These are phyloP conservation scores for Ophiostoma pallidulum DNA, from an alignment of 2,329 filamentous ascomycete species.

Conservation along the genomic window DNA sequence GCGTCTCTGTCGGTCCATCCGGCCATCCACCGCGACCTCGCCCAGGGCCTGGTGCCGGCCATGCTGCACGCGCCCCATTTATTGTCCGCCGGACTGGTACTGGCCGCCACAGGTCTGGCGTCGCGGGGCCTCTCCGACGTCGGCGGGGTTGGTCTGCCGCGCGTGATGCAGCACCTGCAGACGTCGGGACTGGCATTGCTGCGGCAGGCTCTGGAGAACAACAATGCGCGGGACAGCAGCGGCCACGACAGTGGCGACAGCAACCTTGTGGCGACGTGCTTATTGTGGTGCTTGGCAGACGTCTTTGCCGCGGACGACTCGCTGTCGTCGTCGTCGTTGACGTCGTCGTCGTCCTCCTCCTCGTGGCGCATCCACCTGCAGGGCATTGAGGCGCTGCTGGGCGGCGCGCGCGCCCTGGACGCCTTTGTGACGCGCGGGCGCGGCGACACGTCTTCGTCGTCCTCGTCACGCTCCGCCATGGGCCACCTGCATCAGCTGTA, in stretches of 20 bases:
- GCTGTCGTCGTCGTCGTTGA: neutral
- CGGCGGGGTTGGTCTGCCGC: conserved; percentile 2
- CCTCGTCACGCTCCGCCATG: conserved; percentile 6
- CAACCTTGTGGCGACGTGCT: conserved; percentile 8
- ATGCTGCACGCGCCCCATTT: conserved; percentile 11
- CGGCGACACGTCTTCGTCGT: neutral
- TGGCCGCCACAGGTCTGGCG: conserved; percentile 5
- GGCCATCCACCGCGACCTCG: conserved; percentile 12
- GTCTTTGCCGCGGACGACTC: conserved; percentile 4
- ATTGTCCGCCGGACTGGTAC: conserved; percentile 10
- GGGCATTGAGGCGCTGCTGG: conserved; percentile 11
- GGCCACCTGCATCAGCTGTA: conserved; percentile 11
- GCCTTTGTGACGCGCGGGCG: conserved; percentile 1
- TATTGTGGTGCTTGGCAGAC: conserved; percentile 13
- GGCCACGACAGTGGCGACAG: neutral
- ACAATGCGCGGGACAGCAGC: neutral
- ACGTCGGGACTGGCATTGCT: conserved; percentile 8
- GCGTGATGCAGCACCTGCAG: conserved; percentile 11
- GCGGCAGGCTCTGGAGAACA: conserved; percentile 5
- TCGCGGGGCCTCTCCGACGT: conserved; percentile 11
- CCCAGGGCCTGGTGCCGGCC: conserved; percentile 5
- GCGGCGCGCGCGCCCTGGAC: conserved; percentile 4
- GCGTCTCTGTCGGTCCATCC: conserved; percentile 10
- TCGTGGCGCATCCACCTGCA: conserved; percentile 14
- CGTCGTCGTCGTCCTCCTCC: neutral